Conservation (phyloP, 2,329 filamentous ascomycete genomes). For the Alternaria atra region DNA sequence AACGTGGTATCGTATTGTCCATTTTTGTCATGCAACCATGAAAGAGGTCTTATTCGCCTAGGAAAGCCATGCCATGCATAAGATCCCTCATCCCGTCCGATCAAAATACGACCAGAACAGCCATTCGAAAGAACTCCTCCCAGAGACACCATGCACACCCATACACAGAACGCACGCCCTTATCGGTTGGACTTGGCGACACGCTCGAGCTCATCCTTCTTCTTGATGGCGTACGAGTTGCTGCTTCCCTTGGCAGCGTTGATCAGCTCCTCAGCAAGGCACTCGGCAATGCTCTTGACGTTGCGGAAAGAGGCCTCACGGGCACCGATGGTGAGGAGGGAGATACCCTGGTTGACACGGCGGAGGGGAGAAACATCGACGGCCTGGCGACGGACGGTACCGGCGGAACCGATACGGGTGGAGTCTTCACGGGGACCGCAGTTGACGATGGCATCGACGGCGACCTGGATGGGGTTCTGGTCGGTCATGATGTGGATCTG, state of each 20-base stretch:
- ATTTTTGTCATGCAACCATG: constrained; percentile 54
- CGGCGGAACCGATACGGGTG: constrained; percentile 98
- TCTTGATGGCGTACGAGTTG: constrained; percentile 99
- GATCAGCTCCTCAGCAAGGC: constrained; percentile 99
- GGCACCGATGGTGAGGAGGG: constrained; percentile 98
- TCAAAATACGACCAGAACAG: constrained; percentile 39
- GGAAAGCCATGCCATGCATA: constrained; percentile 50
- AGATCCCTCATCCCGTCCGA: constrained; percentile 45
- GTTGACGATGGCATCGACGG: constrained; percentile 99
- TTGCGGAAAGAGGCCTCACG: constrained; percentile 99
- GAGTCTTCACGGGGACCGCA: constrained; percentile 99
- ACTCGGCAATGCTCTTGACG: constrained; percentile 99
- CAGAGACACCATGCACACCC: constrained; percentile 44
- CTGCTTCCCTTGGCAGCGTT: constrained; percentile 99
- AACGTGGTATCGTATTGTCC: constrained; percentile 37
- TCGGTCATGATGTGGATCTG: constrained; percentile 99
- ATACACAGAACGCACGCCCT: constrained; percentile 57
- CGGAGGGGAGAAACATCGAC: constrained; percentile 99
- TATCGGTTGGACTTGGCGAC: constrained; percentile 99
- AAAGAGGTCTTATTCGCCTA: constrained; percentile 51
- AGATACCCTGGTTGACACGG: constrained; percentile 99
- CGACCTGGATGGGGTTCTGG: constrained; percentile 99
- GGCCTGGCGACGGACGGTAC: constrained; percentile 99
- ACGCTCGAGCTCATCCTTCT: constrained; percentile 99
- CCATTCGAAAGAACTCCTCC: constrained; percentile 48